phyloP scores from a whole-genome alignment of 2,329 filamentous ascomycete genomes.

The Paecilomyces formosus region DNA sequence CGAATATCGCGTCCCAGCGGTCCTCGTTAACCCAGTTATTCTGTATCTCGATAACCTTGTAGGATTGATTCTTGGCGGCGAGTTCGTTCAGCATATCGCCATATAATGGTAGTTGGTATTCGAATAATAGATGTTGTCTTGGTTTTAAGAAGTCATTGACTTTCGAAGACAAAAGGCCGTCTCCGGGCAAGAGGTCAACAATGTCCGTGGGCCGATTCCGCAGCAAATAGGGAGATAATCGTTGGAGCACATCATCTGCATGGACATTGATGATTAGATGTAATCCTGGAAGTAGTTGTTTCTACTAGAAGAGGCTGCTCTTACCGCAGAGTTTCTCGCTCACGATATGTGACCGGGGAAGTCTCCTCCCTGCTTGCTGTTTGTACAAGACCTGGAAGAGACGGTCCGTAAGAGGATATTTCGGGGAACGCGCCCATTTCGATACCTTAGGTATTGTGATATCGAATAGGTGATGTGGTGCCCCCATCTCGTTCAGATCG shows the following conservation, averaged over 20 bases:
- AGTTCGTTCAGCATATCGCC: constrained; percentile 54
- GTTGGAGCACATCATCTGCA: constrained; percentile 60
- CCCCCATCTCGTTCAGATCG: neutral
- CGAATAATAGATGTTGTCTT: constrained; percentile 74
- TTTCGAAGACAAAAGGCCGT: constrained; percentile 69
- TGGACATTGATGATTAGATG: neutral
- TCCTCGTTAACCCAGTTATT: neutral
- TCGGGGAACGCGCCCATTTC: neutral
- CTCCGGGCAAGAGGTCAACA: constrained; percentile 77
- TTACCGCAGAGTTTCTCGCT: constrained; percentile 28
- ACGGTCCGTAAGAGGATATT: neutral
- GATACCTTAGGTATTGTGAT: neutral
- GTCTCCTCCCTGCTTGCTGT: neutral
- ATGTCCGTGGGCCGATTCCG: constrained; percentile 73
- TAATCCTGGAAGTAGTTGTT: neutral
- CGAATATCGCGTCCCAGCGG: constrained; percentile 8
- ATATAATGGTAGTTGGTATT: constrained; percentile 58
- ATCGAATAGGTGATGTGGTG: neutral
- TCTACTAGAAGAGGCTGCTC: constrained; percentile 3
- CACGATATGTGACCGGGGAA: constrained; percentile 14
- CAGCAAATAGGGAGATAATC: constrained; percentile 61
- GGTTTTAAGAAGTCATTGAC: constrained; percentile 70
- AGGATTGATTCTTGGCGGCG: constrained; percentile 37
- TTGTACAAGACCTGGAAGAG: neutral
- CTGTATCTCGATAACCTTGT: constrained; percentile 36